Percentiles rank a stretch among this genome's conserved stretches.
Evolutionary conservation across 306 rosid genomes (phyloP).

Genomic region (Carpinus viminea): DNA sequence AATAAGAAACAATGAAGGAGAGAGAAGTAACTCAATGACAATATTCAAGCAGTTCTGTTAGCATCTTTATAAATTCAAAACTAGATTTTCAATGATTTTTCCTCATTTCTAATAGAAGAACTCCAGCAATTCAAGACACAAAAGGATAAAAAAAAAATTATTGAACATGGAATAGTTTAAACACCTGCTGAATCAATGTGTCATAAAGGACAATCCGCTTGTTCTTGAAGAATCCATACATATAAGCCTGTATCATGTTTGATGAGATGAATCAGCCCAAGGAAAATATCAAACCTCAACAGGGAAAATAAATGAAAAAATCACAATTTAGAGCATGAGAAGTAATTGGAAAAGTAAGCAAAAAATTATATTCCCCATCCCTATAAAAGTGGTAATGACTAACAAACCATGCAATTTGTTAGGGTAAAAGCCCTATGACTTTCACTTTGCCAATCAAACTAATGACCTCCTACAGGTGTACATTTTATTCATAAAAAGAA

Average conservation of each 20-base stretch:
- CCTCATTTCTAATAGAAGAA: conserved; percentile 7
- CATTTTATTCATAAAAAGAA: not conserved
- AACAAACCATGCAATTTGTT: not conserved
- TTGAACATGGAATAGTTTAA: conserved; percentile 18
- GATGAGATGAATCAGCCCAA: conserved; percentile 20
- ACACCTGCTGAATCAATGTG: conserved; percentile 93
- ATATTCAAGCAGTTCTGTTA: not conserved
- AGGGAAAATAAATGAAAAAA: not conserved
- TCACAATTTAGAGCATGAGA: not conserved
- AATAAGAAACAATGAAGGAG: conserved; percentile 1
- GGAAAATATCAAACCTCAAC: conserved; percentile 2
- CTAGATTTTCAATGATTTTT: not conserved
- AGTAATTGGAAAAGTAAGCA: not conserved
- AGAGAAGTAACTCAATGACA: not conserved
- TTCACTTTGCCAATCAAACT: conserved; percentile 1
- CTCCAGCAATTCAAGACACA: conserved; percentile 3
- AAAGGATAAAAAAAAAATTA: not conserved
- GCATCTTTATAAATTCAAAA: conserved; percentile 2
- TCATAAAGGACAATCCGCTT: conserved; percentile 96
- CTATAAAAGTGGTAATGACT: not conserved
- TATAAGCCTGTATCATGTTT: conserved; percentile 77
- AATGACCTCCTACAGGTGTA: not conserved
- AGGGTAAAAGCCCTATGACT: not conserved
- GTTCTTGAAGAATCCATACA: conserved; percentile 98
- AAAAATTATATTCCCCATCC: not conserved